Base-by-base conservation (phyloP, 2,329 filamentous ascomycete species). In the Ramularia endophylla region DNA sequence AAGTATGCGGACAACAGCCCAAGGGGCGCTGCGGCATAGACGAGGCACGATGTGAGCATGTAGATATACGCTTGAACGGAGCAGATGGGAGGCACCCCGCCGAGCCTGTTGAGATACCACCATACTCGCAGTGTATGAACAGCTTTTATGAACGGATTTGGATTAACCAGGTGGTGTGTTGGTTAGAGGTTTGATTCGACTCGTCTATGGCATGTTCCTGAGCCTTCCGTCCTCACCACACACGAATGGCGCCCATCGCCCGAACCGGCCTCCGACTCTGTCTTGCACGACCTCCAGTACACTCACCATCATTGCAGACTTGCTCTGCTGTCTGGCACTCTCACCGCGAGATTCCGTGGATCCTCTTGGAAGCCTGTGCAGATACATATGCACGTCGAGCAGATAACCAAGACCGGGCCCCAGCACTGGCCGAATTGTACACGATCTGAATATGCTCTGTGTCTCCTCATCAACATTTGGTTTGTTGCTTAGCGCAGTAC, bases 241-340 rank as follows among this genome's bases (percentile, higher is more conserved):
- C 8, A 31, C 34, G 36, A 60, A 60, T 8, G 54, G 46, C 4
- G 49, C 64, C 66, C 68, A 73, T 6, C 51, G 59, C 5, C 67
- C 67, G 28, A 54, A 54, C 30, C 66, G 55, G 15, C 49, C 55
- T 12, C 54, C 62, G 43, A 50, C 56, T 34, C 65, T 50, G 58
- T 72, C 69, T 28, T 56, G 52, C 43, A 72, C 22, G 7, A 73
- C 57, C 51, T 73, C 70, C 2, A 72, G 33, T 17, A 72, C 64
- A 38, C 56, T 54, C 25, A 61, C 61, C 48, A 58, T 52, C 8
- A 16, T 33, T 47, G 43, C 36, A 6, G 22, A 25, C 44, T 36
- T 38, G 25, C 25, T 28, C 44, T 28, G 46, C 16, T 38, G 41
- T 25, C 34, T 19, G 17, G 31, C 42, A 45, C 61, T 63, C 11